phyloP scores from a whole-genome alignment of 805 yeast species.

The Lipomyces orientalis region DNA sequence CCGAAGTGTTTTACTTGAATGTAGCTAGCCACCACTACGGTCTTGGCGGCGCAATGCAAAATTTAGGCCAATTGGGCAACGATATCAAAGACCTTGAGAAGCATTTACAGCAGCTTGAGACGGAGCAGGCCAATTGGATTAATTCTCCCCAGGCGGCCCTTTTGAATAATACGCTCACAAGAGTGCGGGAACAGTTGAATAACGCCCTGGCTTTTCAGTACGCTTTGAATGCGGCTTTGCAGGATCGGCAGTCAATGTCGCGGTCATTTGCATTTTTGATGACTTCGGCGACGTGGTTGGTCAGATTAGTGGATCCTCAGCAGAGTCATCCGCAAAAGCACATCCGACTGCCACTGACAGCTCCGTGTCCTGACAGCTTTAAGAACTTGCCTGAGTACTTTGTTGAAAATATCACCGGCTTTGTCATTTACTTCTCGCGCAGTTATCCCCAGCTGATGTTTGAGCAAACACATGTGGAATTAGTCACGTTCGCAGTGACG shows the following conservation, averaged over 20 bases:
- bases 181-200: constrained; percentile 53
- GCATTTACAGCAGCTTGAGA: constrained; percentile 55
- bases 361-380: constrained; percentile 70
- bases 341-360: constrained; percentile 61
- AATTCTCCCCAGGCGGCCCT: constrained; percentile 34
- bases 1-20: constrained; percentile 84
- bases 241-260: constrained; percentile 60
- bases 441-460: constrained; percentile 63
- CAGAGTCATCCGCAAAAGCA: constrained; percentile 64
- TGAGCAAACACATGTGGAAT: constrained; percentile 42
- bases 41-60: constrained; percentile 73
- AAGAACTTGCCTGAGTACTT: constrained; percentile 84
- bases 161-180: constrained; percentile 49
- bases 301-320: constrained; percentile 72
- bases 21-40: constrained; percentile 86
- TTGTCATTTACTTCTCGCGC: constrained; percentile 64
- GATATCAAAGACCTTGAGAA: constrained; percentile 57
- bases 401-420: constrained; percentile 80
- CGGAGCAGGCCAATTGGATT: constrained; percentile 46
- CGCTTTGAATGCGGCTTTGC: constrained; percentile 67
- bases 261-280: constrained; percentile 77
- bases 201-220: constrained; percentile 55
- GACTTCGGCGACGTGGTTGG: constrained; percentile 75
- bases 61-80: constrained; percentile 59
- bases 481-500: constrained; percentile 74